Percentiles rank a stretch among this genome's conserved stretches.
Evolutionary conservation across 768 basidiomycete genomes (phyloP).

Genomic region (Rhizopogon vesiculosus): DNA sequence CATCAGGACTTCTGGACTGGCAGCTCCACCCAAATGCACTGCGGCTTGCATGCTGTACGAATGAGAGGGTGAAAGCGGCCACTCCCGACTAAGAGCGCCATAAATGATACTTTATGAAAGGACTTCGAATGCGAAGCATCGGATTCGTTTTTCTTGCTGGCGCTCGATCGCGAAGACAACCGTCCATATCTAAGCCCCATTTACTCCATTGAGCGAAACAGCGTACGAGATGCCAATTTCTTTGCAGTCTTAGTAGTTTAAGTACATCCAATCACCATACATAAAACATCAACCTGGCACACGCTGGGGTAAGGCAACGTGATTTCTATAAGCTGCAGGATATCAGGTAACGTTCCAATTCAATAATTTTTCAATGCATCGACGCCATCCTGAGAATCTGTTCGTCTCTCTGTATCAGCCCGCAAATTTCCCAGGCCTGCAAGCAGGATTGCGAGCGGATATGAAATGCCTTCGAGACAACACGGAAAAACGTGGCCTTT

Average conservation of each 20-base stretch:
- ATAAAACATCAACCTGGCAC: too few species aligned
- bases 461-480: background rate
- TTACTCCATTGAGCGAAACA: background rate
- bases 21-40: background rate
- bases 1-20: background rate
- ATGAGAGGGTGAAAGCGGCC: background rate
- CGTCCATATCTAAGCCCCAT: background rate
- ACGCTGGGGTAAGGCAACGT: too few species aligned
- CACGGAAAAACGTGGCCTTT: background rate
- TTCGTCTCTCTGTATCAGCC: background rate
- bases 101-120: background rate
- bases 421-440: background rate
- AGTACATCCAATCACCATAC: too few species aligned
- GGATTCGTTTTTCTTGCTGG: too few species aligned
- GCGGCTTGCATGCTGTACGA: background rate
- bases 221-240: too few species aligned
- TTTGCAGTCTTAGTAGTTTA: too few species aligned
- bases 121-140: background rate
- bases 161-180: constrained; percentile 1
- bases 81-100: background rate
- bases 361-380: too few species aligned
- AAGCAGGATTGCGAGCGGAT: background rate
- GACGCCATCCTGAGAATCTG: background rate
- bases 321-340: too few species aligned
- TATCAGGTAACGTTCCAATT: too few species aligned